A percentile compares a stretch with the other conserved stretches of the same genome.
phyloP scores from a whole-genome alignment of 2,329 filamentous ascomycete genomes.

The Pseudocercospora musae region DNA sequence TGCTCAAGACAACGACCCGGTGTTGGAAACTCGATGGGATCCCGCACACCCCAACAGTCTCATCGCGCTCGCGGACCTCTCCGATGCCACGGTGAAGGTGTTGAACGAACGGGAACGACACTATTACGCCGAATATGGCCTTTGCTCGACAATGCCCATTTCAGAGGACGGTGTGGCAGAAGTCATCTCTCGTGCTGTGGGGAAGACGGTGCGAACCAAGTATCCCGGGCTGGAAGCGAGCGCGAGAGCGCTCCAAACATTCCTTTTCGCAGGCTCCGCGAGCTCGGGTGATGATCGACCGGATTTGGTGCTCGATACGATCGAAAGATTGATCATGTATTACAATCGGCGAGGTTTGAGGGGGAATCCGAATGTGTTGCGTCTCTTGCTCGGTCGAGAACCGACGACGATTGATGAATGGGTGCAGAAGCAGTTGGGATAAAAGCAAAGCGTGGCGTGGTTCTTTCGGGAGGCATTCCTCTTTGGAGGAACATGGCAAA shows the following conservation, averaged over 20 bases:
- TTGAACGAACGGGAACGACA: constrained; percentile 27
- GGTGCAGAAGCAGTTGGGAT: constrained; percentile 12
- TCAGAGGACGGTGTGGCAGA: constrained; percentile 23
- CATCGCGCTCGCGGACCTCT: constrained; percentile 30
- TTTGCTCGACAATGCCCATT: constrained; percentile 24
- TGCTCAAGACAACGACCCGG: constrained; percentile 23
- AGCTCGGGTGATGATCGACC: no score
- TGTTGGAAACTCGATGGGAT: constrained; percentile 13
- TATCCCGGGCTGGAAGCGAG: not conserved
- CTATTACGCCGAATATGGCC: constrained; percentile 31
- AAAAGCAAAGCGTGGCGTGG: no score
- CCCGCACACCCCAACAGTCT: constrained; percentile 23
- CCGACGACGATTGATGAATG: constrained; percentile 16
- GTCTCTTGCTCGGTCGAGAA: constrained; percentile 16
- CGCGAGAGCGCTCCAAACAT: constrained; percentile 10
- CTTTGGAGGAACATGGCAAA: no score
- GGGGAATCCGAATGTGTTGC: constrained; percentile 19
- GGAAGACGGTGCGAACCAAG: not conserved
- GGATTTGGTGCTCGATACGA: constrained; percentile 5
- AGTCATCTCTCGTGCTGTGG: constrained; percentile 4
- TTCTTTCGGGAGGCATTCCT: no score
- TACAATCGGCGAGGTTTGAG: constrained; percentile 18
- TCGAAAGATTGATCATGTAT: constrained; percentile 19
- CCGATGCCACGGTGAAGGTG: constrained; percentile 24
- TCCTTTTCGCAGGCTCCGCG: constrained; percentile 1